Percentiles rank a stretch among this genome's conserved stretches.
Conservation (phyloP, 805 yeast species). For the Soucietia sequanensis region DNA sequence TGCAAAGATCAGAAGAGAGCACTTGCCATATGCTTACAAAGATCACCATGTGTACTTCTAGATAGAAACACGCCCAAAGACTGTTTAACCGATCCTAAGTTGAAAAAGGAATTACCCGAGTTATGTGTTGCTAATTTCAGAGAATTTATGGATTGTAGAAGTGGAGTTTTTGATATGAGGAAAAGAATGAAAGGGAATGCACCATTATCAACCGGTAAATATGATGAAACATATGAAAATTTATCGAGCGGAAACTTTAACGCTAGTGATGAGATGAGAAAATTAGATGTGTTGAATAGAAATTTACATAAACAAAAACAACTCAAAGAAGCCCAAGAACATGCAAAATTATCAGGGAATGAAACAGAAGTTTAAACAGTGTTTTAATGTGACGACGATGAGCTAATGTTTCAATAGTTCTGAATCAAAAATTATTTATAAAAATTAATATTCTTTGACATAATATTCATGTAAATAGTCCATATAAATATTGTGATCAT, state of each 20-base stretch:
- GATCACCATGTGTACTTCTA: slow-evolving; percentile 93
- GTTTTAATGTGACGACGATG: no score
- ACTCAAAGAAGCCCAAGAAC: slow-evolving; percentile 32
- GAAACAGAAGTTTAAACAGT: no score
- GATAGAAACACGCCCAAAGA: slow-evolving; percentile 88
- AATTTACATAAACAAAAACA: slow-evolving; percentile 34
- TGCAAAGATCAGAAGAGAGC: slow-evolving; percentile 93
- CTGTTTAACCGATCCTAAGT: slow-evolving; percentile 78
- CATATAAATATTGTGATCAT: no score
- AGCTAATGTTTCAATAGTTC: no score
- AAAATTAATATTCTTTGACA: no score
- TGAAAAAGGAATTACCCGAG: slow-evolving; percentile 77
- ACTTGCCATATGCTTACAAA: slow-evolving; percentile 92
- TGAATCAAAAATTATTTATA: no score
- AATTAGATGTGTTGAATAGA: slow-evolving; percentile 61
- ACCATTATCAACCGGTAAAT: slow-evolving; percentile 87
- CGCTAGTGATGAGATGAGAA: slow-evolving; percentile 75
- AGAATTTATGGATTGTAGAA: slow-evolving; percentile 85
- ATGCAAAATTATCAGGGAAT: slow-evolving; percentile 10
- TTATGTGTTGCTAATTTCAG: slow-evolving; percentile 81
- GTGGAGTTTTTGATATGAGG: slow-evolving; percentile 88
- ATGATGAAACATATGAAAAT: slow-evolving; percentile 82
- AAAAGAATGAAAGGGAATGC: slow-evolving; percentile 94
- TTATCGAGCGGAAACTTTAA: slow-evolving; percentile 79
- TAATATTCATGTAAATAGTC: no score